These are phyloP conservation scores for Mycogone perniciosa DNA, from an alignment of 2,329 filamentous ascomycete species.

Conservation along the genomic window DNA sequence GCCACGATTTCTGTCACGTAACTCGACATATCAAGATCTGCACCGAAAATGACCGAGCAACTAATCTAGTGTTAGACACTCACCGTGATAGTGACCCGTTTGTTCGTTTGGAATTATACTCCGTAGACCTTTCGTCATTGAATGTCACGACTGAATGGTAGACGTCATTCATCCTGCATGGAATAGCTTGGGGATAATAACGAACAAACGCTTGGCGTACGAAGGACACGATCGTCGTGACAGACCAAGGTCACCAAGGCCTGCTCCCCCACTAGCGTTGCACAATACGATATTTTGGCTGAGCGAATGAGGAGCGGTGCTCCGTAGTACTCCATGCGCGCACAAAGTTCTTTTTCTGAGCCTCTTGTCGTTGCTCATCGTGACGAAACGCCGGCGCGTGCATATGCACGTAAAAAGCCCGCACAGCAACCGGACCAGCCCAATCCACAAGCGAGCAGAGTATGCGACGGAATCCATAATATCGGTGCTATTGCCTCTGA, in stretches of 20 bases:
- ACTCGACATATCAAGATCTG: conserved; percentile 1
- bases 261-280: too few relatives aligned
- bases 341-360: too few relatives aligned
- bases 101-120: not conserved
- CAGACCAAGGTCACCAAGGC: too few relatives aligned
- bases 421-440: not conserved
- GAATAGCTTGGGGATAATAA: too few relatives aligned
- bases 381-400: not conserved
- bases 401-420: not conserved
- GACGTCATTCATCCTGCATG: conserved; percentile 2
- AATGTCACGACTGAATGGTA: not conserved
- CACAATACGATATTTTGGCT: too few relatives aligned
- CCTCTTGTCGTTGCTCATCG: not conserved
- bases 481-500: too few relatives aligned
- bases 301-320: too few relatives aligned
- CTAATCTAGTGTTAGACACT: too few relatives aligned
- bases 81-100: too few relatives aligned
- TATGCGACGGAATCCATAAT: not conserved
- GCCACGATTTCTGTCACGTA: not conserved
- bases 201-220: too few relatives aligned
- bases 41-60: not conserved
- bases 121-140: conserved; percentile 3
- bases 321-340: too few relatives aligned
- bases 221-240: too few relatives aligned
- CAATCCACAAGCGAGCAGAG: not conserved